phyloP scores from a whole-genome alignment of 2,329 filamentous ascomycete genomes.

The Ophiostoma triangulosporum region DNA sequence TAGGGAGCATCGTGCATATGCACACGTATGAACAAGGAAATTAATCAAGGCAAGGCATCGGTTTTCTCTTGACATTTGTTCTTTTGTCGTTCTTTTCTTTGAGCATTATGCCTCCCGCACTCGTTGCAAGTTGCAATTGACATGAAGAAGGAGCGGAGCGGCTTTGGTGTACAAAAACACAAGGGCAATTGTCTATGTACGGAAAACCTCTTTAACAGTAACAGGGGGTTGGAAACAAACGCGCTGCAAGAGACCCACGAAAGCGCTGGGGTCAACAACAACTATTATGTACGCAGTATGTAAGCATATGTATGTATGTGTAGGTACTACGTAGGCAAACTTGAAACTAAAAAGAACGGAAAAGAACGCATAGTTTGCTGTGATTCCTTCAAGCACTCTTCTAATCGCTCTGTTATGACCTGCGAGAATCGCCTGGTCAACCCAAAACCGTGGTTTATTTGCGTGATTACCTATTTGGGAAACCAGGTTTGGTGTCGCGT shows the following conservation, averaged over 20 bases:
- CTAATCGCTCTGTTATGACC: neutral
- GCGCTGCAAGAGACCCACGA: constrained; percentile 8
- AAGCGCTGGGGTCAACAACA: neutral
- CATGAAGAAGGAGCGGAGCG: neutral
- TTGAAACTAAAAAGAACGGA: too few species aligned
- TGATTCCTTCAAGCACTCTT: too few species aligned
- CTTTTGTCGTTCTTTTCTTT: neutral
- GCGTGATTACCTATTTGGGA: constrained; percentile 13
- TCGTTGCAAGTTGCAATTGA: too few species aligned
- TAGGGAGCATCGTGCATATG: constrained; percentile 1
- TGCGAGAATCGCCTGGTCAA: constrained; percentile 13
- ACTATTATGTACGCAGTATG: too few species aligned
- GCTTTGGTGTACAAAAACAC: neutral
- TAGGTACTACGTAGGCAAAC: too few species aligned
- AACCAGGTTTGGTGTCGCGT: constrained; percentile 10
- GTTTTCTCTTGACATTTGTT: neutral
- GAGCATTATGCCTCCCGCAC: neutral
- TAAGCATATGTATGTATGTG: too few species aligned
- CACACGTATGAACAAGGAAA: neutral
- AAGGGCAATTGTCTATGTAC: too few species aligned
- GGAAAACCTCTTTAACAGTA: neutral
- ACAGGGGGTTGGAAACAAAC: constrained; percentile 12
- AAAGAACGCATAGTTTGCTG: too few species aligned
- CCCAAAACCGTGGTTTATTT: constrained; percentile 10
- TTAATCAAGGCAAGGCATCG: neutral